Conservation (phyloP, 176 grass and related monocot species). For the barley (Hordeum vulgare) region DNA sequence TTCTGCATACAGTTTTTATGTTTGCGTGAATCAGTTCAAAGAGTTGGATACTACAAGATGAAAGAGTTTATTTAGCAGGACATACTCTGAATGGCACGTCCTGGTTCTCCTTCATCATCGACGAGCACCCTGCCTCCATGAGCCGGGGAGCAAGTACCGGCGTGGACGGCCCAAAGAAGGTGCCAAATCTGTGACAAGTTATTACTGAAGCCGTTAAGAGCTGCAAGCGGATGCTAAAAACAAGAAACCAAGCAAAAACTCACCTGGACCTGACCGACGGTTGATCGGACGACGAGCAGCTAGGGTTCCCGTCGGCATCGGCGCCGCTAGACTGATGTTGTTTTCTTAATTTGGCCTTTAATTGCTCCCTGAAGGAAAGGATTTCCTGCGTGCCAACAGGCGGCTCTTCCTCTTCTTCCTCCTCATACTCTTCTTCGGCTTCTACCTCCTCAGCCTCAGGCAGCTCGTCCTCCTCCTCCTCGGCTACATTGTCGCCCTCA, state of each 20-base stretch:
- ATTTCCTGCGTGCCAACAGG: conserved; percentile 17
- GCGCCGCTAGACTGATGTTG: neutral
- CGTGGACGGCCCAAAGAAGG: conserved; percentile 76
- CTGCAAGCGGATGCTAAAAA: neutral
- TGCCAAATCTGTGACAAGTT: conserved; percentile 53
- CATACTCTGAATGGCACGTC: neutral
- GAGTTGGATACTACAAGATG: neutral
- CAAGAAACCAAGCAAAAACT: neutral
- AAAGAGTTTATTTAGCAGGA: neutral
- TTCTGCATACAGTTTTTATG: conserved; percentile 23
- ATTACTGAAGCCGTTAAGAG: neutral
- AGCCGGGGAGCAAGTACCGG: conserved; percentile 56
- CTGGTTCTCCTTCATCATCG: conserved; percentile 37
- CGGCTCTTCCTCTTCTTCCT: conserved; percentile 3
- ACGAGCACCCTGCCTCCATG: conserved; percentile 64
- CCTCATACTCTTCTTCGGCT: neutral
- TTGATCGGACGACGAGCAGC: neutral
- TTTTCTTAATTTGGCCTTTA: conserved; percentile 30
- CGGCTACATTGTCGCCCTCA: neutral
- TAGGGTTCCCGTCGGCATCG: neutral
- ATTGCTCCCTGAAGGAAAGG: conserved; percentile 28
- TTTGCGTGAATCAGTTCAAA: neutral
- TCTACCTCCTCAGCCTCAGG: neutral
- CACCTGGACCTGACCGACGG: neutral
- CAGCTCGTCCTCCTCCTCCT: neutral